These are phyloP conservation scores for Misopates orontium DNA, from an alignment of 257 asterid species.

Conservation along the genomic window DNA sequence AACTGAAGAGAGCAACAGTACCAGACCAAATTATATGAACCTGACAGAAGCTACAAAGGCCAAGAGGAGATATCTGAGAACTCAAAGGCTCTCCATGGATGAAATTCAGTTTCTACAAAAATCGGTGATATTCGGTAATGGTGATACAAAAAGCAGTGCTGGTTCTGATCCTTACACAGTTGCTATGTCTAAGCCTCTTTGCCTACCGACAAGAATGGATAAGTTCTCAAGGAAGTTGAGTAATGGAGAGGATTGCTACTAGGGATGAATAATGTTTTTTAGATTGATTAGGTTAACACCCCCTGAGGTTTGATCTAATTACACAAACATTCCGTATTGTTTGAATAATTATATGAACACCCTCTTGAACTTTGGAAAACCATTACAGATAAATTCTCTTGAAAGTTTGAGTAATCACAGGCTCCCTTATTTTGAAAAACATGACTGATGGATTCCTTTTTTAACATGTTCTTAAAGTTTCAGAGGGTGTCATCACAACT, in stretches of 20 bases:
- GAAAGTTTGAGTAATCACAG: no score
- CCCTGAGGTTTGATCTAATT: no score
- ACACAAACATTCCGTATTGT: no score
- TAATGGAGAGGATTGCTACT: slow-evolving; percentile 35
- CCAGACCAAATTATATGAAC: slow-evolving; percentile 79
- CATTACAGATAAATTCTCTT: no score
- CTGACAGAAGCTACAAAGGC: slow-evolving; percentile 88
- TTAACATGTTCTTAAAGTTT: no score
- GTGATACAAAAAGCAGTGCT: slow-evolving; percentile 57
- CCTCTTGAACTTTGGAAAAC: no score
- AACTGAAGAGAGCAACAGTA: slow-evolving; percentile 54
- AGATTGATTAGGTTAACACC: no score
- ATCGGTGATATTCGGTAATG: slow-evolving; percentile 37
- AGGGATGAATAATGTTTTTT: slow-evolving; percentile 4
- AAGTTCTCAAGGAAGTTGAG: slow-evolving; percentile 41
- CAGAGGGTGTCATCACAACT: no score
- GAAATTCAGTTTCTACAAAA: slow-evolving; percentile 74
- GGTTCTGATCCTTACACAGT: no score
- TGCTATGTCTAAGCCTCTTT: slow-evolving; percentile 40
- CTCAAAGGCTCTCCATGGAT: slow-evolving; percentile 74
- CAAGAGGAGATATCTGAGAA: slow-evolving; percentile 62
- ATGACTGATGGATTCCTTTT: no score
- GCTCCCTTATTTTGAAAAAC: no score
- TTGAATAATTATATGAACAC: no score
- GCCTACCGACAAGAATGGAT: slow-evolving; percentile 48